phyloP scores from a whole-genome alignment of 2,329 filamentous ascomycete species.

The Fusarium marasasianum region DNA sequence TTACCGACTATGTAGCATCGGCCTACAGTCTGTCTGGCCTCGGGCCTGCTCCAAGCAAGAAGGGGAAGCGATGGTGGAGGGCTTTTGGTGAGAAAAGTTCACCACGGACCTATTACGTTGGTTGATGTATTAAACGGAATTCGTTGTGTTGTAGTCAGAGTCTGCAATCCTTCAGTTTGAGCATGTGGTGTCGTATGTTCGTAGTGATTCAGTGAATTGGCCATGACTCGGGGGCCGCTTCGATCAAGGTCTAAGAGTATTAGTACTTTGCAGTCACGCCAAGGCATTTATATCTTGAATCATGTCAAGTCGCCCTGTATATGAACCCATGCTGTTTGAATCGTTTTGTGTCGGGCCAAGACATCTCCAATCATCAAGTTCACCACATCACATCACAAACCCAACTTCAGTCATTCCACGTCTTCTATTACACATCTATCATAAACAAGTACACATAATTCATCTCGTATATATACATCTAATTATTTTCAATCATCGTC shows the following conservation, averaged over 20 bases:
- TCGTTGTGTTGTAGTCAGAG: no score
- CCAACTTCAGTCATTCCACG: not conserved
- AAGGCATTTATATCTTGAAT: fast-evolving
- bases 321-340: fast-evolving
- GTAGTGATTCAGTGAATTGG: no score
- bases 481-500: constrained; percentile 39
- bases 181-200: no score
- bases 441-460: constrained; percentile 11
- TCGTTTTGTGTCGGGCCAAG: fast-evolving
- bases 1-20: not conserved
- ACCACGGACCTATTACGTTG: no score
- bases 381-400: not conserved
- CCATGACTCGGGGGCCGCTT: no score
- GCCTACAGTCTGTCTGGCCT: no score
- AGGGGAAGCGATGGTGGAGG: no score
- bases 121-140: no score
- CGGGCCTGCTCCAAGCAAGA: no score
- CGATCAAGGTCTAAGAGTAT: not conserved
- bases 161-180: no score
- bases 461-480: constrained; percentile 15
- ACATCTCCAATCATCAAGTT: fast-evolving
- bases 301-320: fast-evolving
- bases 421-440: constrained; percentile 11
- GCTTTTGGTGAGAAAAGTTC: no score
- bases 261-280: fast-evolving